Conservation (phyloP, 768 basidiomycete genomes). For the Fomitopsis pulvina region DNA sequence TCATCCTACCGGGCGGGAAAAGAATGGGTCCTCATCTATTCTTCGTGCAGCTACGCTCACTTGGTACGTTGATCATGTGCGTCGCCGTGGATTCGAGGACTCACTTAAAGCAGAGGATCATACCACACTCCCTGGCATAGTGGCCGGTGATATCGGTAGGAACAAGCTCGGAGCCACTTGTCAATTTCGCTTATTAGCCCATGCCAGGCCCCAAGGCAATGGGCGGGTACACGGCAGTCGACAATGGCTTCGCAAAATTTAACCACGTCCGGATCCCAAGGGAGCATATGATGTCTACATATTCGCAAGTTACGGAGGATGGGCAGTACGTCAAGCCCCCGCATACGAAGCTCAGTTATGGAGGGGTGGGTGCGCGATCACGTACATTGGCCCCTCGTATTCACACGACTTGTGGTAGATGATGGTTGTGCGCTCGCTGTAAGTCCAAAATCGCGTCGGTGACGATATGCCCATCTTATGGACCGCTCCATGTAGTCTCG, state of each 20-base stretch:
- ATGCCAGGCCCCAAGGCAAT: slow-evolving; percentile 51
- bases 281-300: slow-evolving; percentile 68
- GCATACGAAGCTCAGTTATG: slow-evolving; percentile 70
- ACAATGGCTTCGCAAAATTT: slow-evolving; percentile 68
- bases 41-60: slow-evolving; percentile 59
- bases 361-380: slow-evolving; percentile 44
- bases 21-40: slow-evolving; percentile 72
- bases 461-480: neutral
- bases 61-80: slow-evolving; percentile 34
- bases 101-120: slow-evolving; percentile 43
- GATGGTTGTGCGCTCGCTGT: slow-evolving; percentile 68
- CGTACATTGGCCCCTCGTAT: neutral
- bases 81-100: neutral
- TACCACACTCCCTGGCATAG: slow-evolving; percentile 50
- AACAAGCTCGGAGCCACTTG: neutral
- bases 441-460: slow-evolving; percentile 13
- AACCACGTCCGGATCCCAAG: slow-evolving; percentile 60
- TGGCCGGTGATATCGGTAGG: slow-evolving; percentile 63
- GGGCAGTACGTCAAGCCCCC: slow-evolving; percentile 60
- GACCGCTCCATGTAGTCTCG: slow-evolving; percentile 42
- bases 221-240: slow-evolving; percentile 40
- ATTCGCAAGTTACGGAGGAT: slow-evolving; percentile 60
- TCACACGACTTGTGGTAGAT: slow-evolving; percentile 36
- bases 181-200: neutral
- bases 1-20: slow-evolving; percentile 54